Evolutionary conservation across 2,329 filamentous ascomycete genomes (phyloP), one percentile per base, ranked within the genome.

Genomic region (Thelonectria blattea): DNA sequence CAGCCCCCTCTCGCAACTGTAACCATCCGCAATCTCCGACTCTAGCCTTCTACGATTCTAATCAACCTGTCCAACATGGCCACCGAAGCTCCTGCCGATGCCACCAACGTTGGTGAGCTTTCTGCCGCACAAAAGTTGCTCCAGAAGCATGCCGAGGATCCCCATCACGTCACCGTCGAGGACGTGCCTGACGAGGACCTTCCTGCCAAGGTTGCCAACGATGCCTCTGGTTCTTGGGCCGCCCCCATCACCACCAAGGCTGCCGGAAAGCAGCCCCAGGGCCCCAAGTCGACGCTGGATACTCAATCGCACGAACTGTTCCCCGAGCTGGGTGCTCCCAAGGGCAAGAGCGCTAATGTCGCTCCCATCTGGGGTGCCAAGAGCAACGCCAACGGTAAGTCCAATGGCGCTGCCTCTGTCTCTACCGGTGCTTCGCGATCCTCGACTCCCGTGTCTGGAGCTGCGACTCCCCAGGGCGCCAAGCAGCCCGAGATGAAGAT

Each of bases 241-340:
- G 78, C 79, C 55, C 76, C 82, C 20, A 74, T 83, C 69, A 86
- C 86, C 62, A 79, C 85, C 52, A 91, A 90, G 77, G 83, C 86
- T 62, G 85, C 86, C 46, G 87, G 85, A 54, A 92, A 91, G 80
- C 87, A 90, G 73, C 89, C 88, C 74, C 82, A 85, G 57, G 76
- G 82, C 34, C 74, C 77, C 32, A 76, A 79, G 45, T 70, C 82
- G 41, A 56, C 71, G 53, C 80, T 97, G 63, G 92, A 98, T 76
- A 93, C 92, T 18, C 85, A 91, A 72, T 96, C 92, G 17, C 91
- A 96, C 73, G 93, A 98, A 77, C 82, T 91, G 61, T 99, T 99
- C 83, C 95, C 95, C n/a, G 89, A 93, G 69, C 86, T 99, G 48
- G 94, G 93, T 64, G 85, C 80, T 20, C 77, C 83, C 58, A 88